Percentiles rank a stretch among this genome's conserved stretches.
phyloP scores from a whole-genome alignment of 1,284 basidiomycete species.

The Schizopora paradoxa region DNA sequence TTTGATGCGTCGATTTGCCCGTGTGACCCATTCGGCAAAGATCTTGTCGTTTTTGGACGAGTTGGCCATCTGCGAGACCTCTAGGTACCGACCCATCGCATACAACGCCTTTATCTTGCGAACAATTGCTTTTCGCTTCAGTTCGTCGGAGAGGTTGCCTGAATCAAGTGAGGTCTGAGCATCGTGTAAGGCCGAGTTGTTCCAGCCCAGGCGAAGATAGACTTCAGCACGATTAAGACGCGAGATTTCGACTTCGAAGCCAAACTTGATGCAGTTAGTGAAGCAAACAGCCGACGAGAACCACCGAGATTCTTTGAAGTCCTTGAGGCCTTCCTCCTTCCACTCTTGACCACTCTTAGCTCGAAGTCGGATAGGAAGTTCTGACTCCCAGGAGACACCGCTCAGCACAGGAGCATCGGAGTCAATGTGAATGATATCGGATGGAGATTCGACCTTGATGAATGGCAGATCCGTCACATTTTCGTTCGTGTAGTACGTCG shows the following conservation, averaged over 20 bases:
- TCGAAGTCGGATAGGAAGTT: too few relatives aligned
- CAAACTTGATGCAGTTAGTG: constrained; percentile 8
- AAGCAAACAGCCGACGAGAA: constrained; percentile 7
- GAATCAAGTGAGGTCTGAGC: constrained; percentile 1
- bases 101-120: constrained; percentile 10
- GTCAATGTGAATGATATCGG: constrained; percentile 26
- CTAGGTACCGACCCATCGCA: neutral
- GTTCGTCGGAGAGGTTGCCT: neutral
- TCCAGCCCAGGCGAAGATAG: constrained; percentile 13
- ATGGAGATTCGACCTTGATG: constrained; percentile 30
- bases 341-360: too few relatives aligned
- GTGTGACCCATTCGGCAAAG: neutral
- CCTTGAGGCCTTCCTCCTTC: constrained; percentile 1
- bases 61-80: neutral
- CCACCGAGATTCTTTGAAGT: constrained; percentile 10
- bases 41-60: constrained; percentile 3
- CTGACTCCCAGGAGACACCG: neutral
- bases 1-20: constrained; percentile 1
- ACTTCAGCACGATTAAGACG: constrained; percentile 10
- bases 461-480: constrained; percentile 19
- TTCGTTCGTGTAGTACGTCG: constrained; percentile 25
- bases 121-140: constrained; percentile 7
- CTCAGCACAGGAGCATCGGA: neutral
- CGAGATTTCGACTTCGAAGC: neutral
- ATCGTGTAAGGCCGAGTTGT: constrained; percentile 9